Percentiles rank a stretch among this genome's conserved stretches.
Conservation (phyloP, 306 rosid genomes). For the Sindora glabra region DNA sequence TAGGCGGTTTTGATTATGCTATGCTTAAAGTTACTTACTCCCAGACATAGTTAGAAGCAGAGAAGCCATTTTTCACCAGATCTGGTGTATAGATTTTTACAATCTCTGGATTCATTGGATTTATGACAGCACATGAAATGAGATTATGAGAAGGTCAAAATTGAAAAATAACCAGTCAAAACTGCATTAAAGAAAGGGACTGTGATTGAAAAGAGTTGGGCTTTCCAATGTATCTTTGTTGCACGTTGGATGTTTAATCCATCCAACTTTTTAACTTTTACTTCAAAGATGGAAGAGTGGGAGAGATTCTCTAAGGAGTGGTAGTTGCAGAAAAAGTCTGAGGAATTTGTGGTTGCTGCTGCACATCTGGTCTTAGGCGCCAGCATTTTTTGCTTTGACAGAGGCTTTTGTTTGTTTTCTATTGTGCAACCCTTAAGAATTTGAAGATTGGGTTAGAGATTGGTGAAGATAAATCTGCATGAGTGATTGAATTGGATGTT, state of each 20-base stretch:
- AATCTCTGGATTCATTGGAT: constrained; percentile 11
- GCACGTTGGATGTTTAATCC: neutral
- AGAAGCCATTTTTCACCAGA: constrained; percentile 36
- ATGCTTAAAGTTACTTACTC: constrained; percentile 26
- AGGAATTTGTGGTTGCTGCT: constrained; percentile 27
- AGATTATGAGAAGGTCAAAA: constrained; percentile 20
- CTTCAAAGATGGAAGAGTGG: constrained; percentile 2
- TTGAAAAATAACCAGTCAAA: constrained; percentile 42
- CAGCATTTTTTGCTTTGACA: constrained; percentile 1
- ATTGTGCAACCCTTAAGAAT: constrained; percentile 4
- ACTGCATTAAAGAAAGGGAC: neutral
- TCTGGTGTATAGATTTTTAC: constrained; percentile 44
- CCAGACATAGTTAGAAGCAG: constrained; percentile 33
- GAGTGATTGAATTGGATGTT: constrained; percentile 1
- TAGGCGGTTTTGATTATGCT: constrained; percentile 38
- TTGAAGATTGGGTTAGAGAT: neutral
- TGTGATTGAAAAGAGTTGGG: constrained; percentile 19
- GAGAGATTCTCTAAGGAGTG: constrained; percentile 33
- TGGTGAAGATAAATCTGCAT: no score
- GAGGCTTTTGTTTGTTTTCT: neutral
- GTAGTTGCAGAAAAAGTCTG: constrained; percentile 23
- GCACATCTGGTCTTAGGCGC: constrained; percentile 37
- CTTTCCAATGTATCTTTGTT: constrained; percentile 27
- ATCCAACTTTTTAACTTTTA: constrained; percentile 9
- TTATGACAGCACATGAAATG: constrained; percentile 37